Base-by-base conservation (phyloP, 495 filamentous ascomycete genomes). In the Aspergillus nanangensis region DNA sequence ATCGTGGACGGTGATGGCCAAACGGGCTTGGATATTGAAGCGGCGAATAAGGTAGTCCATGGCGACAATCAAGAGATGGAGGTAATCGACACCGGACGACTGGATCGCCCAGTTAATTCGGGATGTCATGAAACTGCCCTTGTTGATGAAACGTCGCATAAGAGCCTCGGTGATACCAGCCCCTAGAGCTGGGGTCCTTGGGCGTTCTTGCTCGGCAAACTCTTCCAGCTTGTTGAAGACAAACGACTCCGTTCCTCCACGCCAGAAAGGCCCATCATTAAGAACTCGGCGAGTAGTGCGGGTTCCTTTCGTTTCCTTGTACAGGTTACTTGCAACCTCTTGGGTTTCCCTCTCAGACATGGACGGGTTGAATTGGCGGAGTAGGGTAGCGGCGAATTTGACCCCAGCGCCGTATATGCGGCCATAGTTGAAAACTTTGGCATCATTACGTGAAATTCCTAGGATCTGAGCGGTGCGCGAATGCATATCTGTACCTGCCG, bases 51-150 rank as follows among this genome's bases (percentile, higher is more conserved):
- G 78, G 60, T 95, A 93, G 60, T 97, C 91, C 93, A 98, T 99
- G 20, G 81, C 75, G 14, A 96, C 80, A 46, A 99, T 88, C 18
- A 99, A 70, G 8, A 99, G 84, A 55, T 99, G 93, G 9, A 99
- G 79, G 66, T 99, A 99, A 66, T 99, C 93, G 10, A 97, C 93
- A 23, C 93, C 93, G 7, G 87, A 93, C 2, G 90, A 95, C 55
- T 99, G 93, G 51, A 99, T 96, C 15, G 93, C 93, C 93, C 93
- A 99, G 61, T 99, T 99, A 70, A 99, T 96, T 14, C 93, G 82
- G 25, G 87, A 93, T 2, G 94, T 94, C 71, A 99, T 86, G 68
- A 92, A 99, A 37, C 84, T 88, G 22, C 91, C 91, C 56, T 86
- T 90, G 63, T 80, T 90, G 53, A 97, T 81, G 58, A 84, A 94